Evolutionary conservation across 2,329 filamentous ascomycete species (phyloP).

Genomic region (Colletotrichum gigasporum): DNA sequence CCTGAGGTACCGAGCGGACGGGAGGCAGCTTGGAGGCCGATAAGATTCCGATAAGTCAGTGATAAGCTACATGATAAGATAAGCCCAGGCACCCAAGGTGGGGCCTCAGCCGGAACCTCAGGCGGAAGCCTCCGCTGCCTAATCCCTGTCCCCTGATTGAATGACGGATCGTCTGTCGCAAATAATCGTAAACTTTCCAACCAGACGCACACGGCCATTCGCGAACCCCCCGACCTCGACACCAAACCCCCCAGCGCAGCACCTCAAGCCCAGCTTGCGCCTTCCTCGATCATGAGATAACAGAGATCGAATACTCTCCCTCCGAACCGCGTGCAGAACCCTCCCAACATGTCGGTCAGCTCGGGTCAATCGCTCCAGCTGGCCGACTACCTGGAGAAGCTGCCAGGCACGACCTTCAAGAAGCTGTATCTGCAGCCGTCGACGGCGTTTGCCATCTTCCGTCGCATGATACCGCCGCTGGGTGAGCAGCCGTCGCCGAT

Average conservation of each 20-base stretch:
- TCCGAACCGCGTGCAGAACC: conserved; percentile 9
- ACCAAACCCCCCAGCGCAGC: background rate
- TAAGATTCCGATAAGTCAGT: conserved; percentile 1
- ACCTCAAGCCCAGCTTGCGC: background rate
- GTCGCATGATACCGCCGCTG: conserved; percentile 94
- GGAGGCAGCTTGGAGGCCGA: too few relatives aligned
- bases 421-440: conserved; percentile 96
- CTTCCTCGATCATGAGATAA: conserved; percentile 19
- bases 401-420: conserved; percentile 88
- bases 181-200: conserved; percentile 2
- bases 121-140: conserved; percentile 23
- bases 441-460: conserved; percentile 93
- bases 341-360: conserved; percentile 54
- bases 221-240: conserved; percentile 11
- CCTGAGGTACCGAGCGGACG: background rate
- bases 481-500: conserved; percentile 60
- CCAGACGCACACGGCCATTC: background rate
- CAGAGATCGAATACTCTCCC: background rate
- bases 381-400: conserved; percentile 92
- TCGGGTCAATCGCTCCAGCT: conserved; percentile 64
- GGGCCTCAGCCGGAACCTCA: too few relatives aligned
- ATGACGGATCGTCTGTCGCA: conserved; percentile 21
- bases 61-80: background rate
- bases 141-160: conserved; percentile 8
- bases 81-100: background rate